These are phyloP conservation scores for Boletus sp. DNA, from an alignment of 768 basidiomycete genomes.

Conservation along the genomic window DNA sequence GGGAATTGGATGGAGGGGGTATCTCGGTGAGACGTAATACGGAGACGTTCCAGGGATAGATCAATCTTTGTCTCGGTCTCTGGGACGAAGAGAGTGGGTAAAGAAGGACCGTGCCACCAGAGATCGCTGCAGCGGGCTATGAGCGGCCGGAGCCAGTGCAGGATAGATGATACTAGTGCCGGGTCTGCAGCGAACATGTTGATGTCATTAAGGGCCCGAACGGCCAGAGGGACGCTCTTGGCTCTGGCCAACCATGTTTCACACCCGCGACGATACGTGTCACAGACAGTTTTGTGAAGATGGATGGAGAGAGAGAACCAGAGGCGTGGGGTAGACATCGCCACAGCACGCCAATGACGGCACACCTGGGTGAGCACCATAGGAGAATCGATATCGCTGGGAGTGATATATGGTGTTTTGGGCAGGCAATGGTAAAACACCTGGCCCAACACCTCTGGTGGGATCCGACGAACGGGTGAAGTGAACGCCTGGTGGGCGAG, in stretches of 20 bases:
- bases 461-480: conserved; percentile 19
- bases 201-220: conserved; percentile 29
- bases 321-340: conserved; percentile 31
- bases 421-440: conserved; percentile 31
- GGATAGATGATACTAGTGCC: neutral
- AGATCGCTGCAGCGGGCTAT: conserved; percentile 25
- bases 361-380: conserved; percentile 30
- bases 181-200: conserved; percentile 9
- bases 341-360: conserved; percentile 31
- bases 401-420: conserved; percentile 23
- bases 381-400: conserved; percentile 19
- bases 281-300: conserved; percentile 11
- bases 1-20: conserved; percentile 16
- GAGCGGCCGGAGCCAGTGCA: conserved; percentile 25
- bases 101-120: conserved; percentile 33
- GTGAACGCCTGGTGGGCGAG: conserved; percentile 23
- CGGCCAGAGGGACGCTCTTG: conserved; percentile 23
- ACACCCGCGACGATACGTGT: conserved; percentile 18
- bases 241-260: conserved; percentile 30
- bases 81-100: conserved; percentile 19
- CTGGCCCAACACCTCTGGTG: conserved; percentile 32
- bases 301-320: conserved; percentile 31
- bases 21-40: conserved; percentile 19
- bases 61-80: neutral
- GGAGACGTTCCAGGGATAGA: conserved; percentile 20